A percentile compares a stretch with the other conserved stretches of the same genome.
Conservation (phyloP, 2,329 filamentous ascomycete genomes). For the Ceratocystis alfenasii region DNA sequence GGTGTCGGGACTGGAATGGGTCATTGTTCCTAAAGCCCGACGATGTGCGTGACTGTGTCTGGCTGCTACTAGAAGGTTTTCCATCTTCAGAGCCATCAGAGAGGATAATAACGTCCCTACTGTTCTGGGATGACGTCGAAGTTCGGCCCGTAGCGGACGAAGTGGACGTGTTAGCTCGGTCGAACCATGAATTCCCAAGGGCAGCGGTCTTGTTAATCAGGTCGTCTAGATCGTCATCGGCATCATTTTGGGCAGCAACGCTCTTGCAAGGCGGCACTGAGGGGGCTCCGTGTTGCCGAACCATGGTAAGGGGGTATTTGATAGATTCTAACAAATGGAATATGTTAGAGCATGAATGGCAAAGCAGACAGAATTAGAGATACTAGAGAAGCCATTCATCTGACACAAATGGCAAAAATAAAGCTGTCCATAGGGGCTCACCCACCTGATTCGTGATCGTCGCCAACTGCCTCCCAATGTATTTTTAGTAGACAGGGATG, state of each 20-base stretch:
- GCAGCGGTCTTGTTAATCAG: slow-evolving; percentile 21
- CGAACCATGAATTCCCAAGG: slow-evolving; percentile 19
- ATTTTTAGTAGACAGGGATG: no score
- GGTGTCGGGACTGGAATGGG: neutral
- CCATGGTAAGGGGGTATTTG: neutral
- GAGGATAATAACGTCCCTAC: neutral
- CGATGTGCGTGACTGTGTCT: neutral
- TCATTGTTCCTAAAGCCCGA: neutral
- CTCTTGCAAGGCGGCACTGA: neutral
- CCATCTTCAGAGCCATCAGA: slow-evolving; percentile 9
- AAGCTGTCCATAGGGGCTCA: no score
- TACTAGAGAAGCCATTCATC: no score
- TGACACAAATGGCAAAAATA: no score
- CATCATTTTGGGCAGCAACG: slow-evolving; percentile 9
- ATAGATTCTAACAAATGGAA: no score
- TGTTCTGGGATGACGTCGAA: neutral
- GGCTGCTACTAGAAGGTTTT: neutral
- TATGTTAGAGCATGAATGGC: no score
- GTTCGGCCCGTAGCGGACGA: neutral
- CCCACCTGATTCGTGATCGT: no score
- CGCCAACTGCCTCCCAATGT: no score
- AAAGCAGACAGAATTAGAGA: neutral
- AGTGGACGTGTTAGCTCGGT: slow-evolving; percentile 8
- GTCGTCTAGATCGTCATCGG: slow-evolving; percentile 19
- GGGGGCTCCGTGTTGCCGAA: slow-evolving; percentile 13